phyloP scores from a whole-genome alignment of 345 rosid genomes.

The Psidium guajava region DNA sequence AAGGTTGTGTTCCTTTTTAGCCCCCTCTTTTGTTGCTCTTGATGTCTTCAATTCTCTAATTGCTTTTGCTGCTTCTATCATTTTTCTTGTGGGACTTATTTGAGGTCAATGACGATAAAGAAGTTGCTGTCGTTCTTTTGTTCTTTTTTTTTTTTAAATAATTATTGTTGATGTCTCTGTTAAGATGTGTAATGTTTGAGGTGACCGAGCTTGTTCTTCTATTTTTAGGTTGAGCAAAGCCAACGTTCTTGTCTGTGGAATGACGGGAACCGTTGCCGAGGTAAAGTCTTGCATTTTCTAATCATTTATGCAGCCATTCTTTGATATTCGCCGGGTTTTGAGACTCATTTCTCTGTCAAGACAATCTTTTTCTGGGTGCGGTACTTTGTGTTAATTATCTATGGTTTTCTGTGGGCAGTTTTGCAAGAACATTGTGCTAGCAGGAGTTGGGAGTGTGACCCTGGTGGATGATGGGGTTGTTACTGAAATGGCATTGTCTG shows the following conservation, averaged over 20 bases:
- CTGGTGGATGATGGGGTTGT: conserved; percentile 66
- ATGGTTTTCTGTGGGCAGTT: conserved; percentile 31
- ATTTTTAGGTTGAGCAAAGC: conserved; percentile 65
- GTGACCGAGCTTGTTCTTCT: not conserved
- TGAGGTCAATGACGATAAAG: not conserved
- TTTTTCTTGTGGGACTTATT: not conserved
- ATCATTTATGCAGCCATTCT: not conserved
- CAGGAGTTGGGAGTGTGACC: conserved; percentile 89
- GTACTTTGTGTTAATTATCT: not conserved
- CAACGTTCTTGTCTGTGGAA: conserved; percentile 68
- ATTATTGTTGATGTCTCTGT: not conserved
- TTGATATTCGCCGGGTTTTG: not conserved
- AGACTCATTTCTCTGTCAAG: not conserved
- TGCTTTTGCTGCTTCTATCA: not conserved
- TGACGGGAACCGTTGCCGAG: conserved; percentile 83
- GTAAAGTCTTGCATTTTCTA: conserved; percentile 13
- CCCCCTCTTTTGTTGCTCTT: not conserved
- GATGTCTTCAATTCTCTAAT: not conserved
- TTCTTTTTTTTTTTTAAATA: no score
- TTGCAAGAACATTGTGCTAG: conserved; percentile 93
- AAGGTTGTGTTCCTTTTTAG: conserved; percentile 30
- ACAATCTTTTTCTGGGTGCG: not conserved
- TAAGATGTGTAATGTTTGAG: not conserved
- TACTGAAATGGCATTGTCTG: conserved; percentile 46
- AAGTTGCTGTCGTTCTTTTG: not conserved